Percentiles rank a stretch among this genome's conserved stretches.
Evolutionary conservation across 108 stramenopile genomes (phyloP).

Genomic region (Poteriospumella lacustris): DNA sequence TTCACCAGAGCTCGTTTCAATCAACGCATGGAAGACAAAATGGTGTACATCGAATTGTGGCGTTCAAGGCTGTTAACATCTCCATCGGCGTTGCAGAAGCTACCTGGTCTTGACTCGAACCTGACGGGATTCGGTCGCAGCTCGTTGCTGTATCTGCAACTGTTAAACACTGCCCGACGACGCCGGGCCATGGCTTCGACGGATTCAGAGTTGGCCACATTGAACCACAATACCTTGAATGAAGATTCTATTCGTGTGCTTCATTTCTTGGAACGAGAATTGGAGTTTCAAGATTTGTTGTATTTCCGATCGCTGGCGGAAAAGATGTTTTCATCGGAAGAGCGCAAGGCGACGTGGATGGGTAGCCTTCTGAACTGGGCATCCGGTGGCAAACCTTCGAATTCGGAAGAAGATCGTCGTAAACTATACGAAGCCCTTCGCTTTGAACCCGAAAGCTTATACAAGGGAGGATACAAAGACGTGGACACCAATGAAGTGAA

Average conservation of each 20-base stretch:
- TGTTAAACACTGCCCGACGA: no score
- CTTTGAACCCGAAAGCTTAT: background rate
- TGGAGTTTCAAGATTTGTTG: slow-evolving; percentile 41
- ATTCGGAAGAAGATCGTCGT: background rate
- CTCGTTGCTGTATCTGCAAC: no score
- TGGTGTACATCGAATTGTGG: background rate
- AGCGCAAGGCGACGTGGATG: background rate
- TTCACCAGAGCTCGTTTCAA: background rate
- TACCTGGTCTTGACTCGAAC: no score
- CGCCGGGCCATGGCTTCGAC: no score
- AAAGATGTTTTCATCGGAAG: background rate
- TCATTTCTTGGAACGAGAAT: slow-evolving; percentile 35
- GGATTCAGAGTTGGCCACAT: no score
- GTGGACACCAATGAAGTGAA: background rate
- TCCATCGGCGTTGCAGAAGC: no score
- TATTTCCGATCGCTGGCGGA: slow-evolving; percentile 39
- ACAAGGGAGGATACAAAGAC: background rate
- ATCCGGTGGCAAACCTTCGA: background rate
- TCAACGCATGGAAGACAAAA: background rate
- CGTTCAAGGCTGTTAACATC: no score
- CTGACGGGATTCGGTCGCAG: no score
- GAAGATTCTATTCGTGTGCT: background rate
- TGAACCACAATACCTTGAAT: no score
- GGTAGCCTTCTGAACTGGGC: background rate
- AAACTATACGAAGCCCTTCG: background rate